A percentile compares a stretch with the other conserved stretches of the same genome.
Conservation (phyloP, 2,329 filamentous ascomycete species). For the Colletotrichum sp. region DNA sequence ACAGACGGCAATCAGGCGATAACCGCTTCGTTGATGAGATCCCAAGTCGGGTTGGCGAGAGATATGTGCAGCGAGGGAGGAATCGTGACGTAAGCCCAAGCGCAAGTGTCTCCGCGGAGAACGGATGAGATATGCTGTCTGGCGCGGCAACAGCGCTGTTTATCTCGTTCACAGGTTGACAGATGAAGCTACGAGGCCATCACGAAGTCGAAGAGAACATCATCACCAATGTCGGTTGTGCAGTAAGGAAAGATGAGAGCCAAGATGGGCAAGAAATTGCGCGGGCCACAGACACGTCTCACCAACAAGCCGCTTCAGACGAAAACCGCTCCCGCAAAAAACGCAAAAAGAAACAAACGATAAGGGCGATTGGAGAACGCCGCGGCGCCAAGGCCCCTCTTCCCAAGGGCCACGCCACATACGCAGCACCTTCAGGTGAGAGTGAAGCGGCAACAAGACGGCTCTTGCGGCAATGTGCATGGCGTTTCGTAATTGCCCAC, state of each 20-base stretch:
- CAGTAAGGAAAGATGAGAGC: neutral
- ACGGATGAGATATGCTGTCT: neutral
- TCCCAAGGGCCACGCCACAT: neutral
- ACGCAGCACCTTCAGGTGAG: neutral
- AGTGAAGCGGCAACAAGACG: neutral
- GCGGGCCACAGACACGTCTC: neutral
- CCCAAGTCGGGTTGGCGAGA: neutral
- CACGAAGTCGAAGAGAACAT: neutral
- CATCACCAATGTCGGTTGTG: neutral
- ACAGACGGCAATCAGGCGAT: neutral
- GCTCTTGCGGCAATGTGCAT: neutral
- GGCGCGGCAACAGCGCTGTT: neutral
- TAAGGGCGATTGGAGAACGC: neutral
- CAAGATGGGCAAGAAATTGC: neutral
- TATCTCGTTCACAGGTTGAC: neutral
- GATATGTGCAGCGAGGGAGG: neutral
- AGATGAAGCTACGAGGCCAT: neutral
- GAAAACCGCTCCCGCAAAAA: neutral
- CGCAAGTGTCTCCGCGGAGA: neutral
- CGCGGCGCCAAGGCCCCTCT: neutral
- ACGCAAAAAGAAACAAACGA: neutral
- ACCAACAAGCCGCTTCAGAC: neutral
- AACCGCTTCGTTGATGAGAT: neutral
- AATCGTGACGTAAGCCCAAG: neutral
- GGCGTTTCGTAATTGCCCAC: neutral